These are phyloP conservation scores for Sungouiella thailandica DNA, from an alignment of 805 yeast genomes.

Conservation along the genomic window DNA sequence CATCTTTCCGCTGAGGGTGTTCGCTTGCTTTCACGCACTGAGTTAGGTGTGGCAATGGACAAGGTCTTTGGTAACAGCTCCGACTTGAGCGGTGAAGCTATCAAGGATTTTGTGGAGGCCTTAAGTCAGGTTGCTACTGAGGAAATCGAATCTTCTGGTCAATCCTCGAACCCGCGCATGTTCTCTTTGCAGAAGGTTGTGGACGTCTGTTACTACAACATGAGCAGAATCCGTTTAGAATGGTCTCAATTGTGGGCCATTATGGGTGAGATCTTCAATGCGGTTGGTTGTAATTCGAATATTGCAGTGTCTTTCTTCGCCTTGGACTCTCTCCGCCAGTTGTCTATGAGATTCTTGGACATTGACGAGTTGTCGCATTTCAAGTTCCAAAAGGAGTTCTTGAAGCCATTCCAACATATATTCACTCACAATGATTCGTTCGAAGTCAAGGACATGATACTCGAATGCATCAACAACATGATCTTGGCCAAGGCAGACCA, in stretches of 20 bases:
- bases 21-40: slow-evolving; percentile 55
- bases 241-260: slow-evolving; percentile 96
- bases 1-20: slow-evolving; percentile 57
- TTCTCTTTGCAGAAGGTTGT: slow-evolving; percentile 93
- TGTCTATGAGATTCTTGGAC: slow-evolving; percentile 86
- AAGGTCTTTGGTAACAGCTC: slow-evolving; percentile 82
- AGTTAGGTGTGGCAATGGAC: slow-evolving; percentile 76
- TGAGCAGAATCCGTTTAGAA: slow-evolving; percentile 92
- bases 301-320: slow-evolving; percentile 81
- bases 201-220: slow-evolving; percentile 95
- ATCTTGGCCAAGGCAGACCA: slow-evolving; percentile 65
- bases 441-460: slow-evolving; percentile 80
- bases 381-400: slow-evolving; percentile 90
- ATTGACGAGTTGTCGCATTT: slow-evolving; percentile 93
- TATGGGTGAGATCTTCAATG: slow-evolving; percentile 85
- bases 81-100: slow-evolving; percentile 74
- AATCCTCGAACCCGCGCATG: slow-evolving; percentile 78
- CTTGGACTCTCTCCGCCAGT: slow-evolving; percentile 86
- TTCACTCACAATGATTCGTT: slow-evolving; percentile 60
- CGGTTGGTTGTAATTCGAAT: slow-evolving; percentile 77
- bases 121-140: slow-evolving; percentile 82
- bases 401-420: slow-evolving; percentile 83
- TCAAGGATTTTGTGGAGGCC: slow-evolving; percentile 82
- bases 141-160: slow-evolving; percentile 85
- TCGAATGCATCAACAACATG: slow-evolving; percentile 86